Evolutionary conservation across 768 basidiomycete genomes (phyloP).

Genomic region (Sarcodon aspratus): DNA sequence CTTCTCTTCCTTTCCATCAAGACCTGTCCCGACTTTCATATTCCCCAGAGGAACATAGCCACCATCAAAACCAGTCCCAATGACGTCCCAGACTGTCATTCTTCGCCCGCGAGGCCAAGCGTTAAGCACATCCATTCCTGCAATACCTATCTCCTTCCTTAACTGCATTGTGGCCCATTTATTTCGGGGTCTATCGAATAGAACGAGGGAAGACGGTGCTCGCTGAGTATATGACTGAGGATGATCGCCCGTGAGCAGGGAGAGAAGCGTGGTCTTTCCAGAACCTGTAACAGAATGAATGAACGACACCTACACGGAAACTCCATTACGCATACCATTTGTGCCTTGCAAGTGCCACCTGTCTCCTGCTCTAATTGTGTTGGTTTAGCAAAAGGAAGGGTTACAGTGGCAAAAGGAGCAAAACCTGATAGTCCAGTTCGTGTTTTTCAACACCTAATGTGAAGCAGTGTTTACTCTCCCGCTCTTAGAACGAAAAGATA

Average conservation of each 20-base stretch:
- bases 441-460: conserved; percentile 55
- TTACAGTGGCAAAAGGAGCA: too few species aligned
- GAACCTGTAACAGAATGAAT: conserved; percentile 42
- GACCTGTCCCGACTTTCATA: conserved; percentile 34
- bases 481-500: neutral
- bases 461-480: neutral
- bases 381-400: too few species aligned
- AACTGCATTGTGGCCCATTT: conserved; percentile 59
- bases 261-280: conserved; percentile 89
- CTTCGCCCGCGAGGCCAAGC: conserved; percentile 72
- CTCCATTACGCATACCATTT: conserved; percentile 46
- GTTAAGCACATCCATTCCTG: conserved; percentile 84
- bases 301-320: neutral
- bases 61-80: conserved; percentile 88
- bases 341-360: conserved; percentile 85
- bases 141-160: conserved; percentile 59
- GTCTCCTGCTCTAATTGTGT: conserved; percentile 55
- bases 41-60: conserved; percentile 48
- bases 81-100: conserved; percentile 65
- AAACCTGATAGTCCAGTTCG: conserved; percentile 51
- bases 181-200: conserved; percentile 55
- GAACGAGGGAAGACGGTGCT: conserved; percentile 28
- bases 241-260: conserved; percentile 87
- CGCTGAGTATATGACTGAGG: conserved; percentile 84
- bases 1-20: conserved; percentile 19